Base-by-base conservation (phyloP, 345 rosid species). In the Salix brachista region DNA sequence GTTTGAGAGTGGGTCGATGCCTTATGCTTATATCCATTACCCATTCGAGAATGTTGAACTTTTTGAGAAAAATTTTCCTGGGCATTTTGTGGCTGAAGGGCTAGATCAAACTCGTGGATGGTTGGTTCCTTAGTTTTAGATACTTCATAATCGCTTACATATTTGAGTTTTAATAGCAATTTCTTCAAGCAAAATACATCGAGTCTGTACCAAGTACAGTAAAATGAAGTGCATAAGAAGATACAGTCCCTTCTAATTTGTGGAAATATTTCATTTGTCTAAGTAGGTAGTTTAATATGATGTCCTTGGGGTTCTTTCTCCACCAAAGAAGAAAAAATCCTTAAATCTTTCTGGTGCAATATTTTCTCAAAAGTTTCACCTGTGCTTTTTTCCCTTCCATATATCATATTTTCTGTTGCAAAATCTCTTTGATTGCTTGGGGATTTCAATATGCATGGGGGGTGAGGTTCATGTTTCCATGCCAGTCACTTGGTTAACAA, bases 1-100 rank as follows among this genome's bases (percentile, higher is more conserved):
- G 99, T 96, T 96, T 83, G 99, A 96, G 83, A 96, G 99, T 80
- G 99, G 99, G 36, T 96, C 99, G 69, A 96, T 96, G 99, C 99
- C 99, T 69, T 96, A 94, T 84, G 99, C 99, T 75, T 93, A 92
- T 86, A 91, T 96, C 73, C 99, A 96, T 82, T 96, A 94, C 74
- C 99, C 99, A 17, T 96, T 96, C 87, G 99, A 96, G 86, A 96
- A 96, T 81, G 89, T 78, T 75, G 94, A 92, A 78, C 85, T 87
- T 52, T 92, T 96, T 81, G 99, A 94, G 87, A 89, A 85, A 76
- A 96, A 91, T 75, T 96, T 96, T 81, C 99, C 99, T 69, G 99
- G 99, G 85, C 85, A 94, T 85, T 96, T 96, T 87, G 88, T 94
- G 78, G 99, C 99, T 34, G 99, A 96, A 87, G 99, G 99, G 74